Evolutionary conservation across 345 rosid genomes (phyloP).

Genomic region (Psidium guajava): DNA sequence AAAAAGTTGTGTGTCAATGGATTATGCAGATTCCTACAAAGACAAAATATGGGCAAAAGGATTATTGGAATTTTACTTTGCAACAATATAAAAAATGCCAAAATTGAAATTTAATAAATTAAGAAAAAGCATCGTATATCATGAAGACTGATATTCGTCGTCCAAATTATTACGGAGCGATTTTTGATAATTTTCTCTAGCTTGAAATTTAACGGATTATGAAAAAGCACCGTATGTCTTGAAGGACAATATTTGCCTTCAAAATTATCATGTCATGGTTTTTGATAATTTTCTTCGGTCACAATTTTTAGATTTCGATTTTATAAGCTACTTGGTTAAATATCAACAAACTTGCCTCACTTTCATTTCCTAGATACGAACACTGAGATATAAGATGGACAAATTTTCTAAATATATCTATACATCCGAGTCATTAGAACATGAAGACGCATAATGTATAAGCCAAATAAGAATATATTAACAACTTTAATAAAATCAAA

Average conservation of each 20-base stretch:
- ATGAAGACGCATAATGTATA: neutral
- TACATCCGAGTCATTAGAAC: too few species aligned
- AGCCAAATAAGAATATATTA: neutral
- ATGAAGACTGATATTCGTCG: fast-evolving
- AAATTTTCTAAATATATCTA: neutral
- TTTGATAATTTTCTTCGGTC: neutral
- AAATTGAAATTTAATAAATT: neutral
- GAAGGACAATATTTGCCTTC: fast-evolving
- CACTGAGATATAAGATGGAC: fast-evolving
- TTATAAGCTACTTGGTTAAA: fast-evolving
- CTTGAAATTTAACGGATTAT: neutral
- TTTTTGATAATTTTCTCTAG: neutral
- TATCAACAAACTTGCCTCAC: fast-evolving
- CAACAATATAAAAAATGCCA: fast-evolving
- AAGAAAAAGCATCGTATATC: fast-evolving
- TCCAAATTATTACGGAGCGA: neutral
- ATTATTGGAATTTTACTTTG: neutral
- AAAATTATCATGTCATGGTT: neutral
- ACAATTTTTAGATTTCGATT: fast-evolving
- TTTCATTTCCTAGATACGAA: neutral
- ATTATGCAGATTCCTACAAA: neutral
- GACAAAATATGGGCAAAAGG: neutral
- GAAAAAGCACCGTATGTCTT: fast-evolving
- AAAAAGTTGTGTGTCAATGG: neutral
- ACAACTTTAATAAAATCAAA: too few species aligned